Evolutionary conservation across 352 stramenopile genomes (phyloP).

Genomic region (Globisporangium takayamanum): DNA sequence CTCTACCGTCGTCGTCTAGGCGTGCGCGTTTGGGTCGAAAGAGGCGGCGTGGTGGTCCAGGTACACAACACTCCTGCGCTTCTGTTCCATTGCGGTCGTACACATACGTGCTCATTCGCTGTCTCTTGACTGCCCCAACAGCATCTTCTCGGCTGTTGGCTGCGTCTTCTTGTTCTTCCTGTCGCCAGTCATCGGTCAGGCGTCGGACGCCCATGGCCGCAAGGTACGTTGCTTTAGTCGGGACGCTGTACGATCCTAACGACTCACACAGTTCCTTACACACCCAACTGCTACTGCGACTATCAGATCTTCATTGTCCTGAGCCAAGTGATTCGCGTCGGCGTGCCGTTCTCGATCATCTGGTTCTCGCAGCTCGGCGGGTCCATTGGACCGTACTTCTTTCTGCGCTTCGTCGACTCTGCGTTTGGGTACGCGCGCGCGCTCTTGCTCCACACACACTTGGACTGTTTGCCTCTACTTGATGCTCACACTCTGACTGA

Average conservation of each 20-base stretch:
- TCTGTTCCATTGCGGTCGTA: not conserved
- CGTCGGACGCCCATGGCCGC: constrained; percentile 65
- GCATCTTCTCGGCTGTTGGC: constrained; percentile 58
- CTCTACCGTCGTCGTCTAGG: constrained; percentile 15
- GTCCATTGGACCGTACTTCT: constrained; percentile 56
- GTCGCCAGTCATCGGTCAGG: constrained; percentile 63
- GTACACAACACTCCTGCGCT: constrained; percentile 1
- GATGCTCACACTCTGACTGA: not conserved
- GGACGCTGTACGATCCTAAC: too few species aligned
- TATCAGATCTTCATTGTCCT: constrained; percentile 59
- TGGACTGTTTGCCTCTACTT: not conserved
- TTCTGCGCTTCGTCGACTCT: constrained; percentile 43
- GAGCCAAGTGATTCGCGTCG: constrained; percentile 53
- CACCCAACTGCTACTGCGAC: too few species aligned
- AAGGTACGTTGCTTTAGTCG: constrained; percentile 33
- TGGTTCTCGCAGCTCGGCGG: constrained; percentile 52
- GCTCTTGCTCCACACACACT: not conserved
- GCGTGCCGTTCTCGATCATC: constrained; percentile 60
- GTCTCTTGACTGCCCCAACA: constrained; percentile 7
- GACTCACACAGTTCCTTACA: not conserved
- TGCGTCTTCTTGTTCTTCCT: constrained; percentile 58
- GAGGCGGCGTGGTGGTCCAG: constrained; percentile 68
- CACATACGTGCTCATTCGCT: not conserved
- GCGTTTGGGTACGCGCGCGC: constrained; percentile 35
- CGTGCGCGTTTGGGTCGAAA: constrained; percentile 58